Base-by-base conservation (phyloP, 2,329 filamentous ascomycete species). In the Beauveria bassiana region DNA sequence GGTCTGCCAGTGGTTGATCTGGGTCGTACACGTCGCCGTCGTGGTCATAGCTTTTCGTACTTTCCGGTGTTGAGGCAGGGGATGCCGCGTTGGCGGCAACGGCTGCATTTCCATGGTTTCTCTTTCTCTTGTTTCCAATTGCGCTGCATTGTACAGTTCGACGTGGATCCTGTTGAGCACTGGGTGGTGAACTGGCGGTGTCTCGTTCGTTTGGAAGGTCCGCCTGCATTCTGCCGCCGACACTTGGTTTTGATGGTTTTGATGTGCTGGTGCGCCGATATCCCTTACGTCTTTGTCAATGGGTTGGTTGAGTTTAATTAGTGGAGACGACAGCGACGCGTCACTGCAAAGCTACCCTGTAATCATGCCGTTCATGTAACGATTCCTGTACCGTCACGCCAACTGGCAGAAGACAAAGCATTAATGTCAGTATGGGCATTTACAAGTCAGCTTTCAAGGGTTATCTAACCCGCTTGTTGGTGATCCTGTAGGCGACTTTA, bases 1-100 rank as follows among this genome's bases (percentile, higher is more conserved):
- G 85, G 73, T 92, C 84, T 49, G 88, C 84, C 14, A 88, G 79
- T 61, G 91, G 81, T 71, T 97, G 93, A 64, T 96, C 87, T 0
- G 92, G 93, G 69, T 97, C 89, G 73, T 93, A 96, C 5, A 79
- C 77, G 22, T 83, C 79, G 20, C 66, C 66, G 57, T 65, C 67
- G 14, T 64, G 61, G 57, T 65, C 67, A 12, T 64, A 62, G 8
- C 45, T 65, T 9, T 66, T 65, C 22, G 65, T 46, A 26, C 64
- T 62, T 5, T 65, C 49, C 34, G 66, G 55, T 8, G 64, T 62
- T 38, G 64, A 65, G 18, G 61, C 63, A 16, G 40, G 18, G 18
- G 34, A 42, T 43, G 31, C 26, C 14, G 10, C n/a, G 49, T 38
- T 46, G 5, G 38, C 60, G 65, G 3, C 68, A 68, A 38, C 62